Base-by-base conservation (phyloP, 2,329 filamentous ascomycete species). In the Penicillium frequentans region DNA sequence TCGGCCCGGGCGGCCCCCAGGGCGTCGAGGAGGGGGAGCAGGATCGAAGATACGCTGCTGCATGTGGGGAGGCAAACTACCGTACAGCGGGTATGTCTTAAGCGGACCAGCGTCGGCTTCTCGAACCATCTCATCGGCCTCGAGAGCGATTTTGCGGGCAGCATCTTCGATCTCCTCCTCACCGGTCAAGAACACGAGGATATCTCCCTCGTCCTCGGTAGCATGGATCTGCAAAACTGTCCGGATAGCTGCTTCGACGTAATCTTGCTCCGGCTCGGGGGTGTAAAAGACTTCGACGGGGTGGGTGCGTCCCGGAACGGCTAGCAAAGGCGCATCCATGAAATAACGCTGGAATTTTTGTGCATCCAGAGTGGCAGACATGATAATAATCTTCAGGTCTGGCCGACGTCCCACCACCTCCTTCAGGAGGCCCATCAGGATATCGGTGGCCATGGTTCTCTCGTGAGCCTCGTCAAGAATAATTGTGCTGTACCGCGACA, bases 281-380 rank as follows among this genome's bases (percentile, higher is more conserved):
- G 95, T 99, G 78, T 99, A 99, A 77, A 96, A 99, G 62, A 99
- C 96, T 79, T 99, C 93, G 69, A 99, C 95, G 6, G 95, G 93
- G 73, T 96, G 89, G 21, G 95, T 99, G 75, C 95, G 88, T 72
- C 95, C 95, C 35, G 95, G 95, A 3, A 99, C 95, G 24, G 93
- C 91, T 52, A 99, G 86, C 42, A 99, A 82, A 7, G 95, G 95
- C 5, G 95, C 95, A 68, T 96, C 86, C 77, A 92, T 90, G 81
- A 99, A 99, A 79, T 99, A 99, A 59, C 87, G 88, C 76, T 98
- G 95, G 74, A 99, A 99, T 78, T 99, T 99, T 71, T 96, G 89
- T 5, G 95, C 95, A 77, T 99, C 95, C 54, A 99, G 84, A 10
- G 95, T 99, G 59, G 95, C 95, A 71, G 93, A 98, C 87, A 98